These are phyloP conservation scores for Colletotrichum acutatum DNA, from an alignment of 2,329 filamentous ascomycete species.

Conservation along the genomic window DNA sequence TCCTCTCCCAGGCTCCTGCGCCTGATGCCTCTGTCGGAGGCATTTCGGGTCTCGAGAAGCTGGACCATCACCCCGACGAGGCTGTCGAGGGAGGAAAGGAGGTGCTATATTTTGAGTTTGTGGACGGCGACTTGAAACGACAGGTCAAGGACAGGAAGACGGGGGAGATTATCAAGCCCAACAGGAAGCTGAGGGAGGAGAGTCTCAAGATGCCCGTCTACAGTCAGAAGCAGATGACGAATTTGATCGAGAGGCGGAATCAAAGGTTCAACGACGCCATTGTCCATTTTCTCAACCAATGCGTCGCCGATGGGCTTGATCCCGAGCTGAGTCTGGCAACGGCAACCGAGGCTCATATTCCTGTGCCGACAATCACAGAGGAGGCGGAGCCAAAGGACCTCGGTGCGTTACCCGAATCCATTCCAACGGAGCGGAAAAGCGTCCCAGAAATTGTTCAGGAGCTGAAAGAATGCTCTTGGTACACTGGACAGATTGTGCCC, in stretches of 20 bases:
- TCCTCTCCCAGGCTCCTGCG: constrained; percentile 59
- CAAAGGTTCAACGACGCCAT: constrained; percentile 83
- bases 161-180: constrained; percentile 76
- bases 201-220: constrained; percentile 91
- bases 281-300: constrained; percentile 80
- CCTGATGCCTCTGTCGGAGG: constrained; percentile 69
- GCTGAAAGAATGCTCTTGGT: constrained; percentile 86
- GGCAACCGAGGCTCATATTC: constrained; percentile 70
- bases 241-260: constrained; percentile 90
- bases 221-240: constrained; percentile 91
- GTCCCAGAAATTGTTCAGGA: constrained; percentile 89
- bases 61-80: constrained; percentile 47
- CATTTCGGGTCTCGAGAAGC: constrained; percentile 58
- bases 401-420: constrained; percentile 71
- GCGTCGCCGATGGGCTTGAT: constrained; percentile 72
- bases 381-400: constrained; percentile 45
- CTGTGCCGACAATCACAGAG: constrained; percentile 62
- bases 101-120: constrained; percentile 89
- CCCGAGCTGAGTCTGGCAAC: constrained; percentile 73
- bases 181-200: constrained; percentile 77
- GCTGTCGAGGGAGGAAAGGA: constrained; percentile 61
- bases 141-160: constrained; percentile 79
- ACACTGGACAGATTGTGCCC: constrained; percentile 90
- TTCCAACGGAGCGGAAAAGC: constrained; percentile 82
- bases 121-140: constrained; percentile 90